Evolutionary conservation across 148 eudicot genomes (phyloP), one percentile per base, ranked within the genome.

Genomic region (Simmondsia chinensis): DNA sequence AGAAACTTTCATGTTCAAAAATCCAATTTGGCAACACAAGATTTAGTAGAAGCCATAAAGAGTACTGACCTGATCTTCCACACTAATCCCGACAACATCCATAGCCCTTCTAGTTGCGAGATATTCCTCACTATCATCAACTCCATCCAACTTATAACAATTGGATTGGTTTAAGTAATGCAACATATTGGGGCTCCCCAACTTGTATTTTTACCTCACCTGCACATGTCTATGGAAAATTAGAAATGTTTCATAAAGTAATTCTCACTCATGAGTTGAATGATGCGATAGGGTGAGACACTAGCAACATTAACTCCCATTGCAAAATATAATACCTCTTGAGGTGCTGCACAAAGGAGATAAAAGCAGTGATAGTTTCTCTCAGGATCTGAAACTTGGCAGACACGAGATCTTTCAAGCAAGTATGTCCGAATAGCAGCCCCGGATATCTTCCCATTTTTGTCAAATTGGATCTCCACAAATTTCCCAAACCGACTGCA

Each of bases 331-430:
- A 14, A 33, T 80, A 91, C 97, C 86, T 91, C 97, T 28, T 68
- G 73, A 40, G 95, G 97, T 56, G 89, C 88, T 7, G 94, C 65
- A 70, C 97, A 91, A 20, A 91, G 86, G 49, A 71, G 85, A 73
- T 91, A 91, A 69, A 91, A 91, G 42, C 95, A 85, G 48, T 91
- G 97, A 64, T 91, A 91, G 59, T 91, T 91, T 60, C 97, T 71
- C 56, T 91, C 97, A 25, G 97, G 97, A 56, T 79, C 75, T 33
- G 97, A 85, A 64, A 85, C 80, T 56, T 91, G 97, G 61, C 97
- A 91, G 60, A 91, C 97, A 59, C 97, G 97, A 60, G 97, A 91
- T 53, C 97, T 79, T 64, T 91, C 97, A 30, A 91, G 83, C 51
- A 91, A 65, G 63, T 91, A 91, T 35, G 97, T 91, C 30, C 97